These are phyloP conservation scores for Vaccinium vitisidaea DNA, from an alignment of 148 eudicot species.

Conservation along the genomic window DNA sequence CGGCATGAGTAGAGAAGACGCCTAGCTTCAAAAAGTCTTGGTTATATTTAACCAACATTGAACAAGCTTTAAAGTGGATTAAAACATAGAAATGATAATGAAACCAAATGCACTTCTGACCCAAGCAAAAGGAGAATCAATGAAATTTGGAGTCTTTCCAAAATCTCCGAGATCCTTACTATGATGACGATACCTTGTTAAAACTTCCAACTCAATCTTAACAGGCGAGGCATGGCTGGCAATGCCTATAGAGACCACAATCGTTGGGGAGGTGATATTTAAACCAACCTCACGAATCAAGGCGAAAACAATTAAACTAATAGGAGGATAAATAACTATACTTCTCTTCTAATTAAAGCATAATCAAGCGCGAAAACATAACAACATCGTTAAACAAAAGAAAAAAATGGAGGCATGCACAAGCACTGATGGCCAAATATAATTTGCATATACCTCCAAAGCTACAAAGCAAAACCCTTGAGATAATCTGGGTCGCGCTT, in stretches of 20 bases:
- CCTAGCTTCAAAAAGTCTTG: not conserved
- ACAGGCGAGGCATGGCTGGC: not conserved
- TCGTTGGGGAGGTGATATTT: not conserved
- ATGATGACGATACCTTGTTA: not conserved
- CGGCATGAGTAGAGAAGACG: not conserved
- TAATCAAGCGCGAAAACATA: not conserved
- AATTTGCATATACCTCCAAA: conserved; percentile 6
- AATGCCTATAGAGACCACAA: not conserved
- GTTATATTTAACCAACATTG: not conserved
- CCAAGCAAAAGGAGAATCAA: not conserved
- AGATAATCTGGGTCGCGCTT: conserved; percentile 92
- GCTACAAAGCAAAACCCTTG: conserved; percentile 82
- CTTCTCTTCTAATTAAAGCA: not conserved
- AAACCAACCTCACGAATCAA: not conserved
- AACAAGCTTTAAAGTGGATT: not conserved
- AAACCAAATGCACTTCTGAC: not conserved
- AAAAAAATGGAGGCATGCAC: no score
- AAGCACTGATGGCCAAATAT: conserved; percentile 13
- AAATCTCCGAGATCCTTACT: not conserved
- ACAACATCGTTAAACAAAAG: not conserved
- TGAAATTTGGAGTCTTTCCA: not conserved
- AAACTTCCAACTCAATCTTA: not conserved
- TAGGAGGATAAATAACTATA: not conserved
- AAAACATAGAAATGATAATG: not conserved
- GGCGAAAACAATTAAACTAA: no score